Percentiles rank a stretch among this genome's conserved stretches.
Evolutionary conservation across 1,139 yeast species (phyloP).

Genomic region (Meyerozyma athensensis): DNA sequence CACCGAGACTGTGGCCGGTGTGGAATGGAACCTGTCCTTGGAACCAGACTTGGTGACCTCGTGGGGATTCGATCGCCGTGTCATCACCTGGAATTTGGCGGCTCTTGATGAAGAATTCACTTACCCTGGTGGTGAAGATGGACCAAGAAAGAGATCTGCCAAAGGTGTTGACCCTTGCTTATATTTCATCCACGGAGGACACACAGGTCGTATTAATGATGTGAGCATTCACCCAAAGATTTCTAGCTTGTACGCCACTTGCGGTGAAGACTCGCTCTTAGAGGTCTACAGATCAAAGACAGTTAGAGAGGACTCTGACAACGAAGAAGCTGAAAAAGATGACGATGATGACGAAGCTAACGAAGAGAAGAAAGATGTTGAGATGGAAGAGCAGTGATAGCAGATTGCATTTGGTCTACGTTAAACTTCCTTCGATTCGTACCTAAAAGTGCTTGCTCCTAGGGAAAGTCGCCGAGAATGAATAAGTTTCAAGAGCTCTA

Average conservation of each 20-base stretch:
- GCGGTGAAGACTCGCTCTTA: conserved; percentile 50
- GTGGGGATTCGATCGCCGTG: conserved; percentile 48
- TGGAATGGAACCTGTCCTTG: conserved; percentile 31
- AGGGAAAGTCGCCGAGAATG: no score
- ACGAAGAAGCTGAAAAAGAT: conserved; percentile 28
- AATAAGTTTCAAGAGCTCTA: no score
- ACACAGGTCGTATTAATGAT: conserved; percentile 48
- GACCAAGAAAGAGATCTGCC: conserved; percentile 19
- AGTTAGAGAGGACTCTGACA: conserved; percentile 37
- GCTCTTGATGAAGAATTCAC: conserved; percentile 41
- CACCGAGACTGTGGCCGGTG: conserved; percentile 35
- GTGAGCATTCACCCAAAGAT: conserved; percentile 47
- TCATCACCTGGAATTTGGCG: conserved; percentile 47
- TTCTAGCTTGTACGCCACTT: conserved; percentile 37
- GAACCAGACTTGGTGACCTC: conserved; percentile 39
- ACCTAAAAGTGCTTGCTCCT: no score
- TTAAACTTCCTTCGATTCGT: no score
- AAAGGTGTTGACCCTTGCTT: conserved; percentile 56
- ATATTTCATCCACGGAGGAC: conserved; percentile 56
- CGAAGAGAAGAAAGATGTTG: conserved; percentile 17
- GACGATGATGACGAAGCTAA: conserved; percentile 17
- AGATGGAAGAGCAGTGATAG: conserved; percentile 8
- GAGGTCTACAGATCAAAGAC: conserved; percentile 54
- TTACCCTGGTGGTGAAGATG: conserved; percentile 27
- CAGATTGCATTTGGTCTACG: no score